A percentile compares a stretch with the other conserved stretches of the same genome.
Evolutionary conservation across 345 rosid species (phyloP).

Genomic region (Excoecaria cochinchinensis): DNA sequence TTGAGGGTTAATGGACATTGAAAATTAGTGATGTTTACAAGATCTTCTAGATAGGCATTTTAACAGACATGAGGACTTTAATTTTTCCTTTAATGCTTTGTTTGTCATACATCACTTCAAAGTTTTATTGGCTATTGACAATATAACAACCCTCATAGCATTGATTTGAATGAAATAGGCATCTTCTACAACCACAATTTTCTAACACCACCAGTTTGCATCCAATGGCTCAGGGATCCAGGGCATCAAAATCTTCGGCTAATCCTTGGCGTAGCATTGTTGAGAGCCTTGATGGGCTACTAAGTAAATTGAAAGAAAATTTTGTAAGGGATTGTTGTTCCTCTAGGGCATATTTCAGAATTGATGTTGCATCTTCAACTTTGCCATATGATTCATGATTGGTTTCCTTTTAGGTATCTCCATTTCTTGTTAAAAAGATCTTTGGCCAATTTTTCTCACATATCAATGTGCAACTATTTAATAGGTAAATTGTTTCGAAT

Average conservation of each 20-base stretch:
- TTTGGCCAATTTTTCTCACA: slow-evolving; percentile 94
- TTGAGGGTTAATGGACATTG: not conserved
- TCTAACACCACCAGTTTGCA: not conserved
- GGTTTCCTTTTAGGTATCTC: slow-evolving; percentile 60
- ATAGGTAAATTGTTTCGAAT: slow-evolving; percentile 50
- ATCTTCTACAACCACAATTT: not conserved
- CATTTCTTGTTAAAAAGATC: slow-evolving; percentile 84
- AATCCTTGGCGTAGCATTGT: slow-evolving; percentile 98
- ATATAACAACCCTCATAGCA: not conserved
- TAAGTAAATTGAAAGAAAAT: slow-evolving; percentile 67
- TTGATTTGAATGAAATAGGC: not conserved
- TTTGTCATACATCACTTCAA: too few species aligned
- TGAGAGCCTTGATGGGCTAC: slow-evolving; percentile 73
- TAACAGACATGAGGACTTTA: slow-evolving; percentile 2
- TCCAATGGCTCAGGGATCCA: slow-evolving; percentile 20
- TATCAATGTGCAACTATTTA: slow-evolving; percentile 94
- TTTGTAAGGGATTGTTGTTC: slow-evolving; percentile 49
- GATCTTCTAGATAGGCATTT: not conserved
- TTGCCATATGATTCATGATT: not conserved
- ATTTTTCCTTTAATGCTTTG: not conserved
- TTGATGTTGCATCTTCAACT: not conserved
- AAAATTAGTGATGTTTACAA: not conserved
- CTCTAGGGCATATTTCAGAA: not conserved
- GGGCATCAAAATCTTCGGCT: slow-evolving; percentile 19
- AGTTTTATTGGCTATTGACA: not conserved